Base-by-base conservation (phyloP, 2,329 filamentous ascomycete genomes). In the Thyridium curvatum region DNA sequence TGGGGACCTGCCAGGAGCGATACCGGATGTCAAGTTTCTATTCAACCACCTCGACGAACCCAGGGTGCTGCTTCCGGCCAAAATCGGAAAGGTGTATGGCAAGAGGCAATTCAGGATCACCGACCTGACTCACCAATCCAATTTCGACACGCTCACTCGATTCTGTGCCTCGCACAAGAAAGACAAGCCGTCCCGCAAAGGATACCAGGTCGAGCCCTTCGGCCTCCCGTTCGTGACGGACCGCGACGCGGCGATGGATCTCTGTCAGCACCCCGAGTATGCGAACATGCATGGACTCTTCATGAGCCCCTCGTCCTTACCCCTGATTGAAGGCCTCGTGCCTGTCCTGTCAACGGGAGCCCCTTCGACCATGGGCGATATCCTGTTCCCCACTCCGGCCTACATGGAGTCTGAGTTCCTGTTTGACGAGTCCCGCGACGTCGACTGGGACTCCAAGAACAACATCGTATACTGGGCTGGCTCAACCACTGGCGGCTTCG, bases 401-500 rank as follows among this genome's bases (percentile, higher is more conserved):
- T 77, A 77, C 42, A 47, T 63, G n/a, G 57, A 65, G 41, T 13
- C 53, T 2, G 55, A 64, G 32, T 65, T 69, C 21, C 43, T 47
- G 4, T 77, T 77, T 46, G 51, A 64, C 3, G 48, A 54, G 0
- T 21, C 42, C 0, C 34, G 57, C 3, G 74, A 77, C 41, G 30
- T 64, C 0, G 49, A 55, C 0, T 80, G 74, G 73, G 52, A 67
- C 1, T 34, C 58, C 6, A 81, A 80, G 46, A 46, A 46, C 2
- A 66, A 70, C 29, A 66, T 64, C 3, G 48, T 79, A 0, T 79
- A 79, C 50, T 80, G 76, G 77, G 65, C 68, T 0, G 76, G 76
- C 0, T 74, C 69, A 0, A 75, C 64, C 0, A 77, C 74, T 0
- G 76, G 74, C 3, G 72, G 65, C 0, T 66, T 57, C 30, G 57